Base-by-base conservation (phyloP, 2,329 filamentous ascomycete genomes). In the Bisporella sp. region DNA sequence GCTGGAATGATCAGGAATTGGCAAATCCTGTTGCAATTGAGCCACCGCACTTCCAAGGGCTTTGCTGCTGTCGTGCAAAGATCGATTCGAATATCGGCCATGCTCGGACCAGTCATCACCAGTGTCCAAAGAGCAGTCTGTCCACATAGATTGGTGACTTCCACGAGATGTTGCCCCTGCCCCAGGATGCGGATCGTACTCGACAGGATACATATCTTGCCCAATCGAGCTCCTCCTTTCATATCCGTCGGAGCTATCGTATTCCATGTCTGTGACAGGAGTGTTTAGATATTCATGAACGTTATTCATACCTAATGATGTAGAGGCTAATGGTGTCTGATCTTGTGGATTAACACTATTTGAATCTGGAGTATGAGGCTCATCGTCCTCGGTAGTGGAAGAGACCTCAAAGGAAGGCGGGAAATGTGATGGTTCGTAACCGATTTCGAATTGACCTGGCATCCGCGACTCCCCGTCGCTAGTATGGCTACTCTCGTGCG, bases 31-130 rank as follows among this genome's bases (percentile, higher is more conserved):
- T 5, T 45, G 28, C 29, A 44, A 68, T 2, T 68, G 67, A 41
- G 72, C 71, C 9, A 71, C 68, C 9, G 66, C 64, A 29, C 21
- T 21, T 21, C 21, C 21, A 21, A 21, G 21, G 3, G 21, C 21
- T 21, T 21, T 21, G 21, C 21, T 21, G 3, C 21, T 21, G 21
- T 21, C 21, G 21, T 21, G 21, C 21, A 21, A 21, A 21, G 21
- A 21, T 21, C 21, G 21, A 21, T 56, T 39, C 2, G 13, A 12
- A 13, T 42, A 42, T 9, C 29, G 51, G 2, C 55, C 55, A 46
- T 50, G 55, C 21, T 54, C 50, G 31, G 50, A 56, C 46, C 54
- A 59, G 12, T 58, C 57, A 33, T 59, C 56, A 5, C 48, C 46
- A 29, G 60, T 62, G 5, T 57, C 56, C 21, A 64, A 47, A 21